Conservation (phyloP, 805 yeast genomes). For the Kodamaea sagamina region DNA sequence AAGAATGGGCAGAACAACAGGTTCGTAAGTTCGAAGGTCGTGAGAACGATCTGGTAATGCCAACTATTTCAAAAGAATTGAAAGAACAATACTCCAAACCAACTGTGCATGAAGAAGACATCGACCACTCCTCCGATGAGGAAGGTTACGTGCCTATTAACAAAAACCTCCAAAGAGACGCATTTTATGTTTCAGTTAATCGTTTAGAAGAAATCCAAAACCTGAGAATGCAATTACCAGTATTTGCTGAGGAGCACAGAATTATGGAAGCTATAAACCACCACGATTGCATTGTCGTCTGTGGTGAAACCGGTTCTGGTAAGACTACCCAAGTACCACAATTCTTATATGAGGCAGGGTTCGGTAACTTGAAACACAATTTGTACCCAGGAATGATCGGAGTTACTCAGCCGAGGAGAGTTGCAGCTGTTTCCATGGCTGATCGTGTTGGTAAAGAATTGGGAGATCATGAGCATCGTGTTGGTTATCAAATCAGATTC, state of each 20-base stretch:
- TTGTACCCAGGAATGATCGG: conserved; percentile 88
- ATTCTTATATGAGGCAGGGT: conserved; percentile 90
- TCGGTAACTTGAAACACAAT: conserved; percentile 63
- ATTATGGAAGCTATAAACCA: conserved; percentile 96
- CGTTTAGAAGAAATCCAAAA: conserved; percentile 68
- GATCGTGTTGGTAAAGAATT: conserved; percentile 74
- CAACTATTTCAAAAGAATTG: conserved; percentile 49
- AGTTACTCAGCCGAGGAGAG: conserved; percentile 92
- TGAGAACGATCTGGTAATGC: conserved; percentile 42
- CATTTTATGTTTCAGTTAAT: conserved; percentile 66
- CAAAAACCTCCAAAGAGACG: conserved; percentile 53
- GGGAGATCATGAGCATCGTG: conserved; percentile 68
- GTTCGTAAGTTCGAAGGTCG: conserved; percentile 65
- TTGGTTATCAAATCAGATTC: conserved; percentile 81
- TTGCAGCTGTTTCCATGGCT: conserved; percentile 92
- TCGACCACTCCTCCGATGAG: conserved; percentile 67
- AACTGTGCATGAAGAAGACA: conserved; percentile 66
- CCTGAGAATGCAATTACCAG: conserved; percentile 76
- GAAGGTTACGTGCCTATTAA: conserved; percentile 61
- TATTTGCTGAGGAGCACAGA: conserved; percentile 83
- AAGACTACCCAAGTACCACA: conserved; percentile 99
- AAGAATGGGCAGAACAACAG: conserved; percentile 84
- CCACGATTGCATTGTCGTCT: conserved; percentile 83
- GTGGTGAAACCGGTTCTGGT: conserved; percentile 99
- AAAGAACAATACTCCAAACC: conserved; percentile 49